Conservation (phyloP, 2,329 filamentous ascomycete genomes). For the Pyrenophora teres region DNA sequence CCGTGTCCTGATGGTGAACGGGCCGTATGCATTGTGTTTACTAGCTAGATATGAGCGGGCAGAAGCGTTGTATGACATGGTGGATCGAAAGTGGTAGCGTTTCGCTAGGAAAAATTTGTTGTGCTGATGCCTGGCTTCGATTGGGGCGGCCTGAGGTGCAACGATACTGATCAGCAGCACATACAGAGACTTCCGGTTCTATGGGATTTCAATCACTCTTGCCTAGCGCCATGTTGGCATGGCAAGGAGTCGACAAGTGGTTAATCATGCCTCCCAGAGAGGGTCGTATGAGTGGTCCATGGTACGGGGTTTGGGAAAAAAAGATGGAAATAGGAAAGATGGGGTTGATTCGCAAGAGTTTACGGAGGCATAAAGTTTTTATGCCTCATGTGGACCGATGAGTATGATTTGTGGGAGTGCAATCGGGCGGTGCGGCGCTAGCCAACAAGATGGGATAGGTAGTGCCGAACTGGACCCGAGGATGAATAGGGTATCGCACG, state of each 20-base stretch:
- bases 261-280: background rate
- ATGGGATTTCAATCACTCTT: background rate
- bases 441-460: slow-evolving; percentile 6
- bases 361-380: background rate
- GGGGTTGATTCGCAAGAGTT: background rate
- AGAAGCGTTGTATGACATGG: background rate
- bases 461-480: slow-evolving; percentile 1
- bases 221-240: slow-evolving; percentile 11
- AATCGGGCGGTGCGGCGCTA: slow-evolving; percentile 12
- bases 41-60: background rate
- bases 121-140: slow-evolving; percentile 5
- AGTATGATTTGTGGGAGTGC: slow-evolving; percentile 4
- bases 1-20: background rate
- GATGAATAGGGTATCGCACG: slow-evolving; percentile 5
- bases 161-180: slow-evolving; percentile 8
- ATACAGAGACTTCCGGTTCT: background rate
- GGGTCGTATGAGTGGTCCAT: slow-evolving; percentile 8
- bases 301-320: background rate
- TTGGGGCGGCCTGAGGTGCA: slow-evolving; percentile 4
- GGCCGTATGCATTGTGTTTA: background rate
- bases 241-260: slow-evolving; percentile 6
- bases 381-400: slow-evolving; percentile 8
- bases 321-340: slow-evolving; percentile 3
- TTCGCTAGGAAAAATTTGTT: background rate
- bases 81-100: background rate